Evolutionary conservation across 441 rosid species (phyloP).

Genomic region (Erysimum cheiri): DNA sequence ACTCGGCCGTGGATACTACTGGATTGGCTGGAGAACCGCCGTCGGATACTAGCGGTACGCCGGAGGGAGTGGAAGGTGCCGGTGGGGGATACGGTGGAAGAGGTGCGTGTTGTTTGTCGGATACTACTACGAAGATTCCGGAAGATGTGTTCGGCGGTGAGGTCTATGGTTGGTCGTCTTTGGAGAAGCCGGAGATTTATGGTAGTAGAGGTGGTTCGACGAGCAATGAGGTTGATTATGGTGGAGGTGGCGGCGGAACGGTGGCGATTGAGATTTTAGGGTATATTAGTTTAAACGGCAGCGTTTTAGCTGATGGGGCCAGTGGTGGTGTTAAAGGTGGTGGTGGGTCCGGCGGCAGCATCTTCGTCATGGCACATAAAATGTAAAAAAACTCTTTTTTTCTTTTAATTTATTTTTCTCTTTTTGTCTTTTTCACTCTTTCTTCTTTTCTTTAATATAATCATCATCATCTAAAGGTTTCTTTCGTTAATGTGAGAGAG

Average conservation of each 20-base stretch:
- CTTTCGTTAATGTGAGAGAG: slow-evolving; percentile 22
- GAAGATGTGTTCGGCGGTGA: slow-evolving; percentile 98
- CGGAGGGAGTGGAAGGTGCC: slow-evolving; percentile 83
- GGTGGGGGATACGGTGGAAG: slow-evolving; percentile 98
- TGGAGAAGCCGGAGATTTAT: slow-evolving; percentile 70
- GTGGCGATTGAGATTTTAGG: slow-evolving; percentile 55
- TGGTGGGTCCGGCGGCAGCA: slow-evolving; percentile 98
- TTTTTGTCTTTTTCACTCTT: slow-evolving; percentile 36
- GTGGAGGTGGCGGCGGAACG: slow-evolving; percentile 93
- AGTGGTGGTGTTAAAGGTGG: slow-evolving; percentile 93
- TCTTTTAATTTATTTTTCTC: not conserved
- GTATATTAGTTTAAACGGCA: slow-evolving; percentile 61
- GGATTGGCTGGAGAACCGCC: slow-evolving; percentile 82
- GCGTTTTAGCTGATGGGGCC: slow-evolving; percentile 83
- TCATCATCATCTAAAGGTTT: not conserved
- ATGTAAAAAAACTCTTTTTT: slow-evolving; percentile 56
- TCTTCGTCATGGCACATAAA: slow-evolving; percentile 68
- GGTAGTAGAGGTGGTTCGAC: slow-evolving; percentile 88
- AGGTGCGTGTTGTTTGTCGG: slow-evolving; percentile 83
- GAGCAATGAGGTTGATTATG: slow-evolving; percentile 81
- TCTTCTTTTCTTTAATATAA: slow-evolving; percentile 20
- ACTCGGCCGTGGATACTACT: slow-evolving; percentile 67
- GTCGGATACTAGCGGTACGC: slow-evolving; percentile 79
- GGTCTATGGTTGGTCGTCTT: slow-evolving; percentile 79
- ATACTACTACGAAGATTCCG: slow-evolving; percentile 58